Evolutionary conservation across 805 yeast species (phyloP), one percentile per base, ranked within the genome.

Genomic region (Yarrowia divulgata): DNA sequence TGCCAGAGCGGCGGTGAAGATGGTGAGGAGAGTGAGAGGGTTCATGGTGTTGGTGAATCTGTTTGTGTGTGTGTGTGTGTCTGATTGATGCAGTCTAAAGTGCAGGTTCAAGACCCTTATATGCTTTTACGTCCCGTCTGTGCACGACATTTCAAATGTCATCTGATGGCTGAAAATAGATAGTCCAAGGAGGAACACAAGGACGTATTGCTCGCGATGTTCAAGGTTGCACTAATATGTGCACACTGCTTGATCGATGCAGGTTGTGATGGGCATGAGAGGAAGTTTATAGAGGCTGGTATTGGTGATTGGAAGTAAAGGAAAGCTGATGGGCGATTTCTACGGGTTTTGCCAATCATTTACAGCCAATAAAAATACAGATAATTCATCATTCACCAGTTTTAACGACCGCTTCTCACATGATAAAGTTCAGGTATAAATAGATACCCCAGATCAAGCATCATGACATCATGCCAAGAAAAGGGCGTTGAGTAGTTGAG

Each of bases 171-270:
- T 10, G 23, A 19, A 19, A 14, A 19, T 35, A 10, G 13, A 14
- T 10, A 40, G 43, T 23, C 29, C 29, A 34, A 8, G 18, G n/a
- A 5, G 18, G 45, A 42, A 12, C 12, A 32, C 54, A 32, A 48
- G 54, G 35, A 16, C 18, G 1, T 3, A 4, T 54, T 54, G 58
- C 58, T 54, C 43, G 14, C 19, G 29, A 54, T 50, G 40, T 50
- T 49, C 58, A 54, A 52, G 19, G 58, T 37, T 54, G 55, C 40
- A 50, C 55, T 29, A 34, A 50, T n/a, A 14, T 7, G 19, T 18
- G 43, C 10, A 35, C 43, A 23, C 58, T 54, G 58, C 58, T 35
- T 54, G 58, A 37, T 13, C 16, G 32, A 54, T 19, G 58, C 58
- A 54, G 19, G 43, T 13, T 13, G 43, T 52, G 57, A 19, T 12